Percentiles rank a stretch among this genome's conserved stretches.
phyloP scores from a whole-genome alignment of 176 grass and related monocot species.

The Avena insularis region DNA sequence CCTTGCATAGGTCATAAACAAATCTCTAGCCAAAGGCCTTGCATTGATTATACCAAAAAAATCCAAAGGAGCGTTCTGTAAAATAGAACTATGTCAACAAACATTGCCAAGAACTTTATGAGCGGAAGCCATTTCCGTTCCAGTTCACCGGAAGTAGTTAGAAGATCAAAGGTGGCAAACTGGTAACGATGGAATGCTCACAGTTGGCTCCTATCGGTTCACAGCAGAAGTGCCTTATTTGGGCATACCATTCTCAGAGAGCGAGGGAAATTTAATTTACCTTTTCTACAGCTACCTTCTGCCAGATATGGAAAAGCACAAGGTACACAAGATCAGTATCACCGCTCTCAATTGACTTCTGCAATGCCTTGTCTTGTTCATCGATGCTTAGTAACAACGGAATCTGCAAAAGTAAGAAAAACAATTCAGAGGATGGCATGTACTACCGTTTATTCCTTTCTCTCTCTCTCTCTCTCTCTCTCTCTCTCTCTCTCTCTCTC shows the following conservation, averaged over 20 bases:
- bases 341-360: constrained; percentile 89
- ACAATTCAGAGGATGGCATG: constrained; percentile 40
- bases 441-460: constrained; percentile 1
- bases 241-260: background rate
- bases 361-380: constrained; percentile 89
- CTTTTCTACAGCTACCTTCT: constrained; percentile 81
- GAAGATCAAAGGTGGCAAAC: constrained; percentile 22
- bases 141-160: constrained; percentile 5
- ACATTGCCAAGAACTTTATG: constrained; percentile 4
- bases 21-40: constrained; percentile 93
- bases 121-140: constrained; percentile 25
- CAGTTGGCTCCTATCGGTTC: constrained; percentile 15
- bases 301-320: constrained; percentile 97
- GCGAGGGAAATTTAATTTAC: constrained; percentile 38
- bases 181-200: constrained; percentile 24
- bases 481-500: constrained; percentile 21
- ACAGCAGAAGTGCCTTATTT: constrained; percentile 15
- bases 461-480: constrained; percentile 11
- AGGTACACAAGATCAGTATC: constrained; percentile 98
- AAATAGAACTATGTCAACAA: constrained; percentile 45
- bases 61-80: constrained; percentile 80
- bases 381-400: constrained; percentile 93
- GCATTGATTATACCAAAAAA: constrained; percentile 97
- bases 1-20: constrained; percentile 97
- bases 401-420: constrained; percentile 60